phyloP scores from a whole-genome alignment of 345 rosid genomes.

The Microthlaspi erraticum region DNA sequence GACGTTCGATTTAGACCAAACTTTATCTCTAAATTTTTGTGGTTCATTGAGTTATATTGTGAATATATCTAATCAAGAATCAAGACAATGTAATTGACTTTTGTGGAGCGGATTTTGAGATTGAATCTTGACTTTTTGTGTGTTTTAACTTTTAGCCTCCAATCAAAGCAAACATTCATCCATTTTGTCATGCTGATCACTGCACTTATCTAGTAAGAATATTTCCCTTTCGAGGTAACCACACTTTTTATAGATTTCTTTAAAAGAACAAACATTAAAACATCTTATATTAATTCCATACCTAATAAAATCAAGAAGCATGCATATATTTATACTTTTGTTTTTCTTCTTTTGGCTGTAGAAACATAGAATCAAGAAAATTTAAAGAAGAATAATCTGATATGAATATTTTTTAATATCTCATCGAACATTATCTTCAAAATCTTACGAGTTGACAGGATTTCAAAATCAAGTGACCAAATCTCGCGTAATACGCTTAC shows the following conservation, averaged over 20 bases:
- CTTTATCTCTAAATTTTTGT: background rate
- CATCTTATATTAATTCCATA: background rate
- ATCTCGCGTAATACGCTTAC: background rate
- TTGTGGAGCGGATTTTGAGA: slow-evolving; percentile 1
- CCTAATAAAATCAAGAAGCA: slow-evolving; percentile 9
- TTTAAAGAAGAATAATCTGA: background rate
- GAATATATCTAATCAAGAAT: background rate
- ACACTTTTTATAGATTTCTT: slow-evolving; percentile 7
- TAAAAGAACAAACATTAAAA: background rate
- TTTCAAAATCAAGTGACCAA: slow-evolving; percentile 3
- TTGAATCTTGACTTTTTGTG: slow-evolving; percentile 20
- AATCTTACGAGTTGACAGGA: background rate
- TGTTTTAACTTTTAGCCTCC: background rate
- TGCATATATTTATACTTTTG: background rate
- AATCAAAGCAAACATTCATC: slow-evolving; percentile 27
- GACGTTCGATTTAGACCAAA: too few relatives aligned
- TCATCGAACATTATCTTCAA: background rate
- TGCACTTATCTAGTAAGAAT: background rate
- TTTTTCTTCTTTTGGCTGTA: background rate
- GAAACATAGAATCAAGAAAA: background rate
- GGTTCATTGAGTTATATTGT: background rate
- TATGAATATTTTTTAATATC: background rate
- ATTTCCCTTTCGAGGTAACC: background rate
- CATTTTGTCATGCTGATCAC: slow-evolving; percentile 21
- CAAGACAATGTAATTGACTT: background rate